Percentiles rank a stretch among this genome's conserved stretches.
phyloP scores from a whole-genome alignment of 306 rosid genomes.

The Medicago lupulina region DNA sequence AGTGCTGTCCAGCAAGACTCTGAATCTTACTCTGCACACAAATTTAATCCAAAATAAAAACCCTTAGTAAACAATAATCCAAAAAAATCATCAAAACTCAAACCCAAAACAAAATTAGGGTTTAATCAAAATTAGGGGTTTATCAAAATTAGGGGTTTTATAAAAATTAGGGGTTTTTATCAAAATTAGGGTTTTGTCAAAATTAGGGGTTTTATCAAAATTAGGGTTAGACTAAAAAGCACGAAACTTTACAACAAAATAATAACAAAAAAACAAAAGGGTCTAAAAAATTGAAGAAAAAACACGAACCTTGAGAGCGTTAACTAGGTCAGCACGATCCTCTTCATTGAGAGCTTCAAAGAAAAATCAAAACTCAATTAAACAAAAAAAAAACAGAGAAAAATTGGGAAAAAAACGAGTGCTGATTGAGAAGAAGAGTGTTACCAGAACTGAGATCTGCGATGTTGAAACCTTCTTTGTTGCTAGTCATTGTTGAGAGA shows the following conservation, averaged over 20 bases:
- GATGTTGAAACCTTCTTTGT: slow-evolving; percentile 18
- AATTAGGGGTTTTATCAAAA: background rate
- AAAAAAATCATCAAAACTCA: slow-evolving; percentile 3
- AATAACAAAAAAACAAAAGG: background rate
- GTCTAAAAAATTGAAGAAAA: background rate
- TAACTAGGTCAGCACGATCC: slow-evolving; percentile 66
- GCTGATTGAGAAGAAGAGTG: background rate
- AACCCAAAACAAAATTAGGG: background rate
- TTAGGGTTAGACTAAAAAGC: background rate
- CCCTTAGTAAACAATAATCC: background rate
- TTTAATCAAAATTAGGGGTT: background rate
- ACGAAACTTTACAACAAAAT: background rate
- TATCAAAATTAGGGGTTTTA: background rate
- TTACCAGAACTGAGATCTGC: slow-evolving; percentile 31
- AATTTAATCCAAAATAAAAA: background rate
- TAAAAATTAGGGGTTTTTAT: background rate
- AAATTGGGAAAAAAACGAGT: background rate
- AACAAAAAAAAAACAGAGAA: background rate
- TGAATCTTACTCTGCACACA: slow-evolving; percentile 64
- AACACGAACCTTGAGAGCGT: slow-evolving; percentile 69
- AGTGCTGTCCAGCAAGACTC: slow-evolving; percentile 71
- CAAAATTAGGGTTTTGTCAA: background rate
- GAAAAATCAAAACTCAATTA: background rate
- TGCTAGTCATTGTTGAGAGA: slow-evolving; percentile 6
- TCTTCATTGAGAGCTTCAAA: slow-evolving; percentile 62